phyloP scores from a whole-genome alignment of 208 protist species.

The Trichomonas gallinae region DNA sequence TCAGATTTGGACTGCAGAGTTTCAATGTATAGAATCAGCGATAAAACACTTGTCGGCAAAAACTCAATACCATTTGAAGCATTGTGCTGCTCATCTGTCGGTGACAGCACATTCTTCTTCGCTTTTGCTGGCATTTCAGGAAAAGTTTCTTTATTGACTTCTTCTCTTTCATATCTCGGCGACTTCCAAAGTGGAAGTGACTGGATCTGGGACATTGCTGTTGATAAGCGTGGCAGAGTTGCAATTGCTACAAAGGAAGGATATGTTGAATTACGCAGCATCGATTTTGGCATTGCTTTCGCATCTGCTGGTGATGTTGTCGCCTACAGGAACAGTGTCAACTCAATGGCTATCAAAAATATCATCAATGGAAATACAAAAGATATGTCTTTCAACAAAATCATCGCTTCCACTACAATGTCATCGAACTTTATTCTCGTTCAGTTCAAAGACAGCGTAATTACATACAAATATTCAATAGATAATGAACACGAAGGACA shows the following conservation, averaged over 20 bases:
- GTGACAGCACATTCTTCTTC: background rate
- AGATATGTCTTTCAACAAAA: background rate
- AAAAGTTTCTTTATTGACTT: background rate
- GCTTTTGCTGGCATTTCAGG: background rate
- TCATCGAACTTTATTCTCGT: background rate
- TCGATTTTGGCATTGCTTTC: background rate
- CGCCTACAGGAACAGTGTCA: background rate
- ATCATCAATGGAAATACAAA: background rate
- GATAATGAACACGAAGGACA: background rate
- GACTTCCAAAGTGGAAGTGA: background rate
- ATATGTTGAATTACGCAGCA: background rate
- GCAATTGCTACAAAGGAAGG: background rate
- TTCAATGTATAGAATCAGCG: background rate
- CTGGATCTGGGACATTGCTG: constrained; percentile 12
- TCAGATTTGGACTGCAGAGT: background rate
- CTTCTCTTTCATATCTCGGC: background rate
- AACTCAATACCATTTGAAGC: background rate
- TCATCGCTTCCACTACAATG: background rate
- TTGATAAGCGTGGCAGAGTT: background rate
- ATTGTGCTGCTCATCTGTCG: background rate
- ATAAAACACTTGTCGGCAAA: background rate
- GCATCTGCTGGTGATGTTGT: background rate
- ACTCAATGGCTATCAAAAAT: background rate
- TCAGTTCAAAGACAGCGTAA: background rate
- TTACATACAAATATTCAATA: background rate